Evolutionary conservation across 2,329 filamentous ascomycete species (phyloP), one percentile per base, ranked within the genome.

Genomic region (Chaetoscypha palmicola): DNA sequence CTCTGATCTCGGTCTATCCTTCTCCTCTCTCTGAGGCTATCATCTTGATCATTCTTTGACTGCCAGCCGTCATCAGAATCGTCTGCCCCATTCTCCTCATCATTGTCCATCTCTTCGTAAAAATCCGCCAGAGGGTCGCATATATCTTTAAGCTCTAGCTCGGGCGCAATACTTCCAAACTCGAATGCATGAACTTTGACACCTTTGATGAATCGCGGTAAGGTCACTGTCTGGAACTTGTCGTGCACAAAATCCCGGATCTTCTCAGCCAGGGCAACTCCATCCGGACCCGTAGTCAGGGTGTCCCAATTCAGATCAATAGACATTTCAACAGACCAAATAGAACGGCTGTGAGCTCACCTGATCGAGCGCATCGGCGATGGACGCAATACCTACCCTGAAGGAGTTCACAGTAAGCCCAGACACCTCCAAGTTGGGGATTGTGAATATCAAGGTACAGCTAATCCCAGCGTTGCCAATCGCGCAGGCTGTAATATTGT

Each of bases 271-370:
- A 96, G 80, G 42, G 79, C 85, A 52, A 81, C 76, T 44, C 92
- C 91, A 66, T 97, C 91, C 38, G 88, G 79, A 21, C 92, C 92
- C 50, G 81, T 82, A 17, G 91, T 97, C 61, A 97, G 78, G 50
- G 84, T 85, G 60, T 92, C 83, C 92, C 92, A 98, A 67, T 94
- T 89, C 64, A 98, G 83, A 62, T 97, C 90, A 70, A 98, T 91
- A 56, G 92, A 97, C 92, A 98, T 98, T 36, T 52, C 43, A 21
- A 31, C 19, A 3, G 16, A 16, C 9, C 38, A 20, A 9, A 21
- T 14, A 19, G 20, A 31, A 28, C 22, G 21, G 23, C 2, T 35
- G 20, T 14, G 10, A 19, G 31, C 12, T 24, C 14, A 33, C 19
- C 32, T 26, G 20, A 9, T 7, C 23, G 24, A 30, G 24, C 19